A percentile compares a stretch with the other conserved stretches of the same genome.
These are phyloP conservation scores for Pseudogymnoascus destructans DNA, from an alignment of 2,329 filamentous ascomycete species.

Conservation along the genomic window DNA sequence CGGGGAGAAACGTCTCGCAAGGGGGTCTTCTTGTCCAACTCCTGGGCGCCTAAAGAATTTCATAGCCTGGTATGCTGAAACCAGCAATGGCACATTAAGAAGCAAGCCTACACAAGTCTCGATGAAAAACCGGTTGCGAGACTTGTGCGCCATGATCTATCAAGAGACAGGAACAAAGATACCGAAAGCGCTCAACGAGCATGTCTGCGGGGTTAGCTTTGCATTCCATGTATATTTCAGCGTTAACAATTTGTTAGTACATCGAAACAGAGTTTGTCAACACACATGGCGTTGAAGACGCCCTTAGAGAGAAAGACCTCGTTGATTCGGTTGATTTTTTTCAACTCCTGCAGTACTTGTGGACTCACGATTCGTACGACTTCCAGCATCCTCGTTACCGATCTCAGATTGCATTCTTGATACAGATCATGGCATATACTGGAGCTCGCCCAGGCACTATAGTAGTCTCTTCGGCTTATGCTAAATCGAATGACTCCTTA, in stretches of 20 bases:
- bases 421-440: not conserved
- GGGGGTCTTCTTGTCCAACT: not conserved
- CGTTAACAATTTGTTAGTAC: not conserved
- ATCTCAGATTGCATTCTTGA: not conserved
- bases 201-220: not conserved
- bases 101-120: not conserved
- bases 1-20: not conserved
- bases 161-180: not conserved
- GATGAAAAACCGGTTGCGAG: not conserved
- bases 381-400: not conserved
- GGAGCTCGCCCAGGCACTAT: not conserved
- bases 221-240: not conserved
- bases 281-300: not conserved
- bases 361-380: not conserved
- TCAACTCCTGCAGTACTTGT: not conserved
- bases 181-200: not conserved
- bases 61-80: not conserved
- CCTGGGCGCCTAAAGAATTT: not conserved
- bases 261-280: not conserved
- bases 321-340: not conserved
- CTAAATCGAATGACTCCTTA: not conserved
- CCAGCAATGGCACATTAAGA: not conserved
- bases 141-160: not conserved
- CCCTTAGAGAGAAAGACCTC: constrained; percentile 1
- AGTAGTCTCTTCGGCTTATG: not conserved